Conservation (phyloP, 192 early-diverging fungal species). For the Allomyces arbusculus region DNA sequence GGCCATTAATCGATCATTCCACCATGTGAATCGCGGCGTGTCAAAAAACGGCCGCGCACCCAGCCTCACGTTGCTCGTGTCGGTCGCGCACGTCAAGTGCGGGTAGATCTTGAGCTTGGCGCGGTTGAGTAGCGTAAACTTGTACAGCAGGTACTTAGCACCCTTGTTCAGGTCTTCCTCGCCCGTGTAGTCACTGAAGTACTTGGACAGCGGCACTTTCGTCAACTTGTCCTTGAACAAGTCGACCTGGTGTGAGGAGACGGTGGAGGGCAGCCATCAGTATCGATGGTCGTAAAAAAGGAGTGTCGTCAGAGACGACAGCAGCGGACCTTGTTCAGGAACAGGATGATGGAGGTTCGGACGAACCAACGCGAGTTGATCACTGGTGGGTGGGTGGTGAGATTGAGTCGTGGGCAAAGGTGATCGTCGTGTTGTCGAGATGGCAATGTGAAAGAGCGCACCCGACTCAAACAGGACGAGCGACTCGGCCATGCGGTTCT, state of each 20-base stretch:
- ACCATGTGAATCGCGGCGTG: too few species aligned
- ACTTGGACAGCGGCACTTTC: conserved; percentile 15
- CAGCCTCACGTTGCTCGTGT: conserved; percentile 55
- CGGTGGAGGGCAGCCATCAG: too few species aligned
- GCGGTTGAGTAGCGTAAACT: conserved; percentile 68
- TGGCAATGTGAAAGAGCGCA: background rate
- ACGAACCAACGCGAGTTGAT: conserved; percentile 25
- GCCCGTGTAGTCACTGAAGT: conserved; percentile 29
- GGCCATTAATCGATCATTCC: background rate
- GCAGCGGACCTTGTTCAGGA: conserved; percentile 18
- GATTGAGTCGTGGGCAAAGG: background rate
- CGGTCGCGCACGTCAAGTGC: conserved; percentile 77
- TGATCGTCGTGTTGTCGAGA: background rate
- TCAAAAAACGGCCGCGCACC: background rate
- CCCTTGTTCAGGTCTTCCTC: conserved; percentile 63
- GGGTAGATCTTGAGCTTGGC: conserved; percentile 64
- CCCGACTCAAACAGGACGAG: conserved; percentile 70
- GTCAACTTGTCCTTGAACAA: conserved; percentile 21
- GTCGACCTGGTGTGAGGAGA: conserved; percentile 6
- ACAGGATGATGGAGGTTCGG: conserved; percentile 25
- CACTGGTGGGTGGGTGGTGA: conserved; percentile 5
- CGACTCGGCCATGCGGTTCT: conserved; percentile 86
- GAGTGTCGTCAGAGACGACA: too few species aligned
- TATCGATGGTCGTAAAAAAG: too few species aligned
- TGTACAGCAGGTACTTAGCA: conserved; percentile 70